A percentile compares a stretch with the other conserved stretches of the same genome.
Evolutionary conservation across 441 rosid species (phyloP).

Genomic region (Bruguiera hainesii): DNA sequence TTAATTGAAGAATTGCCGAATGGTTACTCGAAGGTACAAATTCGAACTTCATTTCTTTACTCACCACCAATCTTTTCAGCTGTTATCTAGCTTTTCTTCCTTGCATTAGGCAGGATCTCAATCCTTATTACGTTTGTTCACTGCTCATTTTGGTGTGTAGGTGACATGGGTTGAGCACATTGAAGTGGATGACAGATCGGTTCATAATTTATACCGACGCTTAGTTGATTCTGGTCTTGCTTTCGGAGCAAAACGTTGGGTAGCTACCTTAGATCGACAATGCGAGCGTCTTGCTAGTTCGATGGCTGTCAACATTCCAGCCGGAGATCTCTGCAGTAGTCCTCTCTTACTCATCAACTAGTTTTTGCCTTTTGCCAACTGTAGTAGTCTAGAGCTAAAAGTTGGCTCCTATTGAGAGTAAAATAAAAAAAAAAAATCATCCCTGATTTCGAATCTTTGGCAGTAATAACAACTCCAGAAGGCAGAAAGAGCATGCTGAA

Average conservation of each 20-base stretch:
- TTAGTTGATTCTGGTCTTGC: slow-evolving; percentile 73
- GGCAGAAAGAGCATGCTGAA: slow-evolving; percentile 96
- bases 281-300: slow-evolving; percentile 93
- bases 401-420: too few relatives aligned
- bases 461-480: slow-evolving; percentile 79
- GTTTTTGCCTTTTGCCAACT: too few relatives aligned
- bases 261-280: slow-evolving; percentile 75
- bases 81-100: neutral
- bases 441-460: neutral
- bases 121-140: neutral
- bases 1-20: slow-evolving; percentile 82
- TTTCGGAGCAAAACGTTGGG: slow-evolving; percentile 95
- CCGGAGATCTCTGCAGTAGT: slow-evolving; percentile 76
- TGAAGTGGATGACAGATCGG: slow-evolving; percentile 80
- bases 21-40: slow-evolving; percentile 85
- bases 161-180: slow-evolving; percentile 93
- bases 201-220: slow-evolving; percentile 60
- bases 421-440: too few relatives aligned
- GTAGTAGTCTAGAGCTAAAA: too few relatives aligned
- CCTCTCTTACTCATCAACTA: too few relatives aligned
- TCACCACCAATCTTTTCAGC: neutral
- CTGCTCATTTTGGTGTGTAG: slow-evolving; percentile 32
- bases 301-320: slow-evolving; percentile 79
- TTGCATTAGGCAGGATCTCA: neutral
- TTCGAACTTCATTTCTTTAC: slow-evolving; percentile 1